Evolutionary conservation across 2,329 filamentous ascomycete genomes (phyloP).

Genomic region (Diplocarpon rosae): DNA sequence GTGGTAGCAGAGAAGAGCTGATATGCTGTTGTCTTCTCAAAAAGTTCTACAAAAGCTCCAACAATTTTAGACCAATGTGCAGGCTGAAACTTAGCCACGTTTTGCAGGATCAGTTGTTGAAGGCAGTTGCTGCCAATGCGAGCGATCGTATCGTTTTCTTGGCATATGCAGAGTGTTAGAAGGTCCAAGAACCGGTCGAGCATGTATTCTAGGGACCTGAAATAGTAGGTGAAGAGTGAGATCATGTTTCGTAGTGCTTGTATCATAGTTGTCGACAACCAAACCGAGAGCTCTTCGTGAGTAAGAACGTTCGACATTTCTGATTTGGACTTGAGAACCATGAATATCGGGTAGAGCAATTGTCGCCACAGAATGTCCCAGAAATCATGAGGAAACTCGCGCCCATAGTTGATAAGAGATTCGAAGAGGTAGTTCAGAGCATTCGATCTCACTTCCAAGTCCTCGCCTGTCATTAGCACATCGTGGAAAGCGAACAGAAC

Average conservation of each 20-base stretch:
- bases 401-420: constrained; percentile 78
- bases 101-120: constrained; percentile 92
- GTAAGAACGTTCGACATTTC: constrained; percentile 94
- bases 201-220: constrained; percentile 94
- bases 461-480: constrained; percentile 97
- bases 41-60: constrained; percentile 89
- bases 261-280: constrained; percentile 99
- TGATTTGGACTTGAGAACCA: constrained; percentile 90
- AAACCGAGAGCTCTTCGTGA: constrained; percentile 94
- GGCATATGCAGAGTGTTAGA: constrained; percentile 89
- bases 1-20: constrained; percentile 83
- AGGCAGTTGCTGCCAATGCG: constrained; percentile 97
- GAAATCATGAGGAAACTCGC: constrained; percentile 84
- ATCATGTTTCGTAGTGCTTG: constrained; percentile 98
- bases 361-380: constrained; percentile 99
- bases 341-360: constrained; percentile 94
- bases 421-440: constrained; percentile 97
- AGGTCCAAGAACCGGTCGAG: constrained; percentile 93
- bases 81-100: constrained; percentile 80
- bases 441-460: constrained; percentile 84
- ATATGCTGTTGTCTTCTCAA: constrained; percentile 86
- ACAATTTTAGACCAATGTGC: constrained; percentile 94
- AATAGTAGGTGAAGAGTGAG: constrained; percentile 96
- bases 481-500: constrained; percentile 98
- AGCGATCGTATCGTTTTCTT: constrained; percentile 97